Conservation (phyloP, 2,329 filamentous ascomycete species). For the Ceratocystis smalleyi region DNA sequence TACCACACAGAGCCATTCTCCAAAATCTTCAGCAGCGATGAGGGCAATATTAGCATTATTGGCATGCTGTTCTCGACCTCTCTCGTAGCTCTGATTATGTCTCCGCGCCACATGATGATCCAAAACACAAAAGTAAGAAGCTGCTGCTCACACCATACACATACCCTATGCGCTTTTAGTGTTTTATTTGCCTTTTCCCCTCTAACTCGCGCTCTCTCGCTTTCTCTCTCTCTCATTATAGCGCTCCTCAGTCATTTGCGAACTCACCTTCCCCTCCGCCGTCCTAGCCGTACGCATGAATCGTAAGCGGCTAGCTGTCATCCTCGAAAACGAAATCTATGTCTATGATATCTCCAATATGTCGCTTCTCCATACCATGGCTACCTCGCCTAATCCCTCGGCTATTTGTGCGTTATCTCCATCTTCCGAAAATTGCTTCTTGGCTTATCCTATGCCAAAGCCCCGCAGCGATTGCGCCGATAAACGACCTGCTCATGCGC, state of each 20-base stretch:
- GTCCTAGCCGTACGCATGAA: constrained; percentile 89
- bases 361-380: constrained; percentile 82
- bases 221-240: constrained; percentile 21
- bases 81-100: constrained; percentile 81
- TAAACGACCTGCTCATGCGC: constrained; percentile 62
- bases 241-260: constrained; percentile 76
- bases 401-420: constrained; percentile 87
- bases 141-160: background rate
- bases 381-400: constrained; percentile 82
- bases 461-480: constrained; percentile 45
- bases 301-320: constrained; percentile 80
- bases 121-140: constrained; percentile 80
- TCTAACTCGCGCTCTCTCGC: background rate
- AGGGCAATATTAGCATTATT: constrained; percentile 87
- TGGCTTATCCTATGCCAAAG: constrained; percentile 80
- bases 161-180: background rate
- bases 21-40: constrained; percentile 85
- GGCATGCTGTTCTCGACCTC: constrained; percentile 99
- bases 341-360: constrained; percentile 98
- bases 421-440: constrained; percentile 87
- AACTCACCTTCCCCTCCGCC: constrained; percentile 94
- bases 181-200: background rate
- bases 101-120: constrained; percentile 81
- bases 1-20: constrained; percentile 94
- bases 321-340: constrained; percentile 92